These are phyloP conservation scores for Boletellus ananas DNA, from an alignment of 768 basidiomycete genomes.

Conservation along the genomic window DNA sequence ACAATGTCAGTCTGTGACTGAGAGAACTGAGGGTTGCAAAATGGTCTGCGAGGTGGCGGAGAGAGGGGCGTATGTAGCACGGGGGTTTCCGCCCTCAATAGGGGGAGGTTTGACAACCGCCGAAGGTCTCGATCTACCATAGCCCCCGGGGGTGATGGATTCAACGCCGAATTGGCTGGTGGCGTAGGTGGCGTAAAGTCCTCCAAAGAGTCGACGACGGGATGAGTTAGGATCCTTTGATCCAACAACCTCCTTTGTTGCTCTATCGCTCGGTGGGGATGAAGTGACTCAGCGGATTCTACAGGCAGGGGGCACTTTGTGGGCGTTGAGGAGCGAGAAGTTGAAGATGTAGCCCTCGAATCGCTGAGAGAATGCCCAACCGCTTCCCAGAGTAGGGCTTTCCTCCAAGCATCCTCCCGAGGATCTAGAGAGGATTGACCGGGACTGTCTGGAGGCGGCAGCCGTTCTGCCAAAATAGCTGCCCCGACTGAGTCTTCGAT, in stretches of 20 bases:
- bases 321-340: slow-evolving; percentile 35
- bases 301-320: slow-evolving; percentile 27
- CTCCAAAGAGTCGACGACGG: slow-evolving; percentile 34
- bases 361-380: slow-evolving; percentile 72
- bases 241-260: slow-evolving; percentile 32
- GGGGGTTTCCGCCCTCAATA: slow-evolving; percentile 63
- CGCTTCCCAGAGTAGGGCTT: slow-evolving; percentile 69
- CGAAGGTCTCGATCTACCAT: slow-evolving; percentile 32
- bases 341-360: slow-evolving; percentile 43
- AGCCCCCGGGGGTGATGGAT: slow-evolving; percentile 12
- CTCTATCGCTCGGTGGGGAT: slow-evolving; percentile 7
- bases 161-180: slow-evolving; percentile 1
- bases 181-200: slow-evolving; percentile 28
- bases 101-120: slow-evolving; percentile 41
- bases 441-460: slow-evolving; percentile 66
- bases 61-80: slow-evolving; percentile 58
- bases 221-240: slow-evolving; percentile 44
- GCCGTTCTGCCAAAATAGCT: slow-evolving; percentile 65
- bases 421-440: slow-evolving; percentile 52
- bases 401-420: slow-evolving; percentile 69
- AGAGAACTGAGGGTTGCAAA: slow-evolving; percentile 44
- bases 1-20: slow-evolving; percentile 54
- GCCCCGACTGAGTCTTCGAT: slow-evolving; percentile 75
- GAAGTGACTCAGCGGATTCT: slow-evolving; percentile 24
- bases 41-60: slow-evolving; percentile 57